Evolutionary conservation across 2,329 filamentous ascomycete genomes (phyloP).

Genomic region (Clonostachys byssicola): DNA sequence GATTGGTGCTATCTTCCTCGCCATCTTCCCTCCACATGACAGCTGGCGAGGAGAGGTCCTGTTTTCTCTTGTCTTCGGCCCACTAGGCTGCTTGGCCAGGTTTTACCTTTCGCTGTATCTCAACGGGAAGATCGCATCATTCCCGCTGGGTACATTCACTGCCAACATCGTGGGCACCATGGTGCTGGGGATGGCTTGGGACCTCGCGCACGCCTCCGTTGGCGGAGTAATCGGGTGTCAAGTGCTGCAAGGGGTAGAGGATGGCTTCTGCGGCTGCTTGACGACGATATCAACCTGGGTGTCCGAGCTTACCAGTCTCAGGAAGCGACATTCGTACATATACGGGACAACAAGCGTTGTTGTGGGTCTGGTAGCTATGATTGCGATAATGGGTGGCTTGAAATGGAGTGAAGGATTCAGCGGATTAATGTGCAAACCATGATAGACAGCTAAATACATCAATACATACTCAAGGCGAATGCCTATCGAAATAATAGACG

Average conservation of each 20-base stretch:
- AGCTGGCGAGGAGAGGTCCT: constrained; percentile 72
- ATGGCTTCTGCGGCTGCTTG: constrained; percentile 64
- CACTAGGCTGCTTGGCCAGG: constrained; percentile 69
- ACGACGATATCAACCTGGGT: constrained; percentile 68
- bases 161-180: constrained; percentile 77
- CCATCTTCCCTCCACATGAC: constrained; percentile 67
- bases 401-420: constrained; percentile 62
- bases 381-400: constrained; percentile 72
- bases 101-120: constrained; percentile 69
- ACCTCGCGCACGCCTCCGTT: constrained; percentile 65
- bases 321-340: constrained; percentile 54
- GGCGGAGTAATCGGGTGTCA: constrained; percentile 61
- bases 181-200: constrained; percentile 71
- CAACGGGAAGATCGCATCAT: constrained; percentile 62
- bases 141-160: constrained; percentile 81
- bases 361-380: constrained; percentile 52
- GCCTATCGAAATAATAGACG: no score
- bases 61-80: constrained; percentile 79
- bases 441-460: background rate
- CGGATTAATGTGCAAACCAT: constrained; percentile 25
- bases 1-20: constrained; percentile 71
- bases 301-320: constrained; percentile 50
- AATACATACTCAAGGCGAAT: no score
- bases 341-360: constrained; percentile 63
- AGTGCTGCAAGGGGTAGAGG: constrained; percentile 61